phyloP scores from a whole-genome alignment of 352 stramenopile species.

The Phytopythium mirpurense region DNA sequence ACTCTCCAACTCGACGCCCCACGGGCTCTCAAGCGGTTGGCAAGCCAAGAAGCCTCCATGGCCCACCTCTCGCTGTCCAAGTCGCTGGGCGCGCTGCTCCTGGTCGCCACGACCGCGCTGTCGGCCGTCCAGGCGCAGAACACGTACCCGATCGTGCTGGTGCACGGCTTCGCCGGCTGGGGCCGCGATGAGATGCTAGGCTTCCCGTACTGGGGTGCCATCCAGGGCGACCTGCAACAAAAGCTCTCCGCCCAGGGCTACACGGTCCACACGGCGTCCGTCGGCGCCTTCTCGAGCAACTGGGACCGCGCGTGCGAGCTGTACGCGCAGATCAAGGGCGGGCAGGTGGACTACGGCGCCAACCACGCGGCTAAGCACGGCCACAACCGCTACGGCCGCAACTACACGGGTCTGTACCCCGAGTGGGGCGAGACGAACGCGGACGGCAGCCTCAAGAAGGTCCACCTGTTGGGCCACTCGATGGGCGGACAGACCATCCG shows the following conservation, averaged over 20 bases:
- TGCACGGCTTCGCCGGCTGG: conserved; percentile 50
- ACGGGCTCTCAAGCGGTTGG: too few relatives aligned
- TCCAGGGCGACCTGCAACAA: conserved; percentile 36
- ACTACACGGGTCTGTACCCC: conserved; percentile 43
- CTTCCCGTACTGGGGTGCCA: conserved; percentile 42
- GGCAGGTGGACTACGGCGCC: conserved; percentile 33
- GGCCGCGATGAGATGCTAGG: conserved; percentile 31
- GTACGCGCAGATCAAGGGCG: conserved; percentile 58
- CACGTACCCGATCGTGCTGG: conserved; percentile 43
- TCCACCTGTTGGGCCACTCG: conserved; percentile 67
- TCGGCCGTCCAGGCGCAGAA: conserved; percentile 16
- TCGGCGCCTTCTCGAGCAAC: conserved; percentile 53
- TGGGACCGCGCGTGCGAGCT: conserved; percentile 57
- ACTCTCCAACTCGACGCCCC: too few relatives aligned
- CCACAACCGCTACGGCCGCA: conserved; percentile 34
- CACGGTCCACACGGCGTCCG: conserved; percentile 36
- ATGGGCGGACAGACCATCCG: conserved; percentile 76
- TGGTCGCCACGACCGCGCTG: neutral
- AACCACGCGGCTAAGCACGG: conserved; percentile 29
- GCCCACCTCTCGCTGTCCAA: too few relatives aligned
- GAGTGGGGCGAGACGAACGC: conserved; percentile 43
- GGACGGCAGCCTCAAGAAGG: conserved; percentile 47
- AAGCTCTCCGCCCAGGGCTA: conserved; percentile 37
- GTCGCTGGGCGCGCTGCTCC: too few relatives aligned
- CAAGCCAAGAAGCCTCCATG: too few relatives aligned